These are phyloP conservation scores for Phaeosphaeriaceae sp. DNA, from an alignment of 2,329 filamentous ascomycete species.

Conservation along the genomic window DNA sequence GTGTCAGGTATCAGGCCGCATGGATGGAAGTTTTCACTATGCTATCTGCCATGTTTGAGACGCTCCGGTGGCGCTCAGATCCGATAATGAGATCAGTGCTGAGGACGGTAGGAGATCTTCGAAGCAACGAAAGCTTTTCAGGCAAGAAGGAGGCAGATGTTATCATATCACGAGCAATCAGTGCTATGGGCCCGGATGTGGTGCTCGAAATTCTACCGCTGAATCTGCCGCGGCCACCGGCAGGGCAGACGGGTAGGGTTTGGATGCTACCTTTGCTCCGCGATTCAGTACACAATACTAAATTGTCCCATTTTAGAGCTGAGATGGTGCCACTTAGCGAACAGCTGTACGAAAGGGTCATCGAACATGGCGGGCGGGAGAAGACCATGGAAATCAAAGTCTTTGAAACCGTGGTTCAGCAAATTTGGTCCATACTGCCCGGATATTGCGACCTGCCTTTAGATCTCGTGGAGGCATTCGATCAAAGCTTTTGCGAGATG, in stretches of 20 bases:
- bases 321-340: constrained; percentile 92
- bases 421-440: constrained; percentile 92
- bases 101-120: constrained; percentile 82
- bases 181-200: constrained; percentile 86
- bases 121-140: constrained; percentile 84
- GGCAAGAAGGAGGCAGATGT: constrained; percentile 95
- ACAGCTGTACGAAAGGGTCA: constrained; percentile 83
- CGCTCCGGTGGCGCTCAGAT: constrained; percentile 81
- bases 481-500: constrained; percentile 87
- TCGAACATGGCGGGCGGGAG: constrained; percentile 79
- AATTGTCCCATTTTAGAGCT: constrained; percentile 80
- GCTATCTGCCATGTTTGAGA: constrained; percentile 83
- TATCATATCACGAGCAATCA: constrained; percentile 84
- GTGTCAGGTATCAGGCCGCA: constrained; percentile 89
- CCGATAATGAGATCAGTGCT: constrained; percentile 79
- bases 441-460: constrained; percentile 94
- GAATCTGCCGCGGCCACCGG: constrained; percentile 79
- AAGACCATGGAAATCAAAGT: constrained; percentile 98
- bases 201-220: constrained; percentile 83
- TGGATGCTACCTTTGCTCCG: constrained; percentile 94
- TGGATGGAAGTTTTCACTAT: constrained; percentile 96
- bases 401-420: constrained; percentile 93
- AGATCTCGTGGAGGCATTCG: constrained; percentile 73
- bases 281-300: constrained; percentile 88
- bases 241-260: constrained; percentile 81